Base-by-base conservation (phyloP, 2,329 filamentous ascomycete species). In the Ophiocordyceps camponoti-floridani region DNA sequence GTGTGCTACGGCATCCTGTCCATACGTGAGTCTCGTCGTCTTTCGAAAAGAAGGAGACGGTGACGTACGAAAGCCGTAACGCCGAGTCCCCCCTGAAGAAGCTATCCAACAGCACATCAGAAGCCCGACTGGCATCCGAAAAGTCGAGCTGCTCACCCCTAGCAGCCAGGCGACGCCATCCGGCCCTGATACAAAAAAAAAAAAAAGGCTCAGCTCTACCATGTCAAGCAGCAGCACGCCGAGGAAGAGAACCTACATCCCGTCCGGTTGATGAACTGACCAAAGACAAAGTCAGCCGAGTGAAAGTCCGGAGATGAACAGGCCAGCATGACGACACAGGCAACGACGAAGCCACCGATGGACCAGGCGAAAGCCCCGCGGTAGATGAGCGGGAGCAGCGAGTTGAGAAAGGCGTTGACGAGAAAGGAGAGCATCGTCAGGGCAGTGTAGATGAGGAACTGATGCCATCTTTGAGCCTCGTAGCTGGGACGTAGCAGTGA, bases 351-450 rank as follows among this genome's bases (percentile, higher is more conserved):
- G 0, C 82, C 82, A 2, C 67, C 60, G 2, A 85, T 65, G 0
- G 76, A 82, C 81, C 81, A 85, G 27, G 75, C 69, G 47, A 86
- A 79, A 0, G 81, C 81, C 16, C 69, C 66, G 49, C 79, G 76
- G 52, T 79, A 84, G 50, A 84, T 53, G 2, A 50, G 46, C 2
- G 58, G 58, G 0, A 60, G 49, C 0, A 59, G n/a, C 0, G 55
- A 57, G 41, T 60, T 57, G 11, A 60, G 46, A 1, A 58, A 59
- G 0, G 57, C 54, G 7, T 60, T 60, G 12, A 56, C 51, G 1
- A 51, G n/a, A 4, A 59, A 59, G 0, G 57, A 51, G 3, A 58
- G 43, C 5, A 57, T 44, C 0, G 55, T 50, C 1, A 60, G 53
- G 2, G 48, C 57, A 5, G 59, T 49, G 27, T 60, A 60, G 58